Conservation (phyloP, 2,329 filamentous ascomycete genomes). For the Colletotrichum sp. region DNA sequence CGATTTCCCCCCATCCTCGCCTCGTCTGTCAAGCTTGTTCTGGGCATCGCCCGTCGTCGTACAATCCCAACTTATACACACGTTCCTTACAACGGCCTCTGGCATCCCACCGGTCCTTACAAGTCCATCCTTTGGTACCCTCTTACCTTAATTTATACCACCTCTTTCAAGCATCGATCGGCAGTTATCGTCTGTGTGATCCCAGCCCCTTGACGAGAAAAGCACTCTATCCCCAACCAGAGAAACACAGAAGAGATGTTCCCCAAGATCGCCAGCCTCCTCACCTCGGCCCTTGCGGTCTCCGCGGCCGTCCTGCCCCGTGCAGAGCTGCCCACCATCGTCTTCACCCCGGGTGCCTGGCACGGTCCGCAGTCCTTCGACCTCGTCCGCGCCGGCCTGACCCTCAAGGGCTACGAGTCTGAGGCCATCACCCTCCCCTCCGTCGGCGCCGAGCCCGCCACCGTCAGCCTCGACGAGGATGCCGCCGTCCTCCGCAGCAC, state of each 20-base stretch:
- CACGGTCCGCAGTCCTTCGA: slow-evolving; percentile 35
- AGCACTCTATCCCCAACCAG: not conserved
- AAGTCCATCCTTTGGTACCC: not conserved
- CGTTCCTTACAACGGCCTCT: not conserved
- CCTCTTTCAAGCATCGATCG: not conserved
- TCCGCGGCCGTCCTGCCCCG: slow-evolving; percentile 1
- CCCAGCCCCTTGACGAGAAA: not conserved
- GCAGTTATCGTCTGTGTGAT: not conserved
- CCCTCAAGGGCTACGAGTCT: slow-evolving; percentile 34
- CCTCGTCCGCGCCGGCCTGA: slow-evolving; percentile 32
- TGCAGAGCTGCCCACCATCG: slow-evolving; percentile 26
- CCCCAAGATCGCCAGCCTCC: not conserved
- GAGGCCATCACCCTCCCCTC: slow-evolving; percentile 35
- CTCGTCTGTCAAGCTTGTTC: not conserved
- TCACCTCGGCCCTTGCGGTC: not conserved
- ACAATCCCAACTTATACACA: not conserved
- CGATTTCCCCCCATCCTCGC: not conserved
- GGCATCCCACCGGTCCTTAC: not conserved
- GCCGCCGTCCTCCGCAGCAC: slow-evolving; percentile 31
- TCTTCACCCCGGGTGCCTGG: slow-evolving; percentile 47
- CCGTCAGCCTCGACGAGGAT: slow-evolving; percentile 33
- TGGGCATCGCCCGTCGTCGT: not conserved
- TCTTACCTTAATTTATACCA: not conserved
- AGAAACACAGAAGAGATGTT: not conserved
- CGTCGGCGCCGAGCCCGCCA: slow-evolving; percentile 33